These are phyloP conservation scores for Neocucurbitaria cava DNA, from an alignment of 2,329 filamentous ascomycete genomes.

Conservation along the genomic window DNA sequence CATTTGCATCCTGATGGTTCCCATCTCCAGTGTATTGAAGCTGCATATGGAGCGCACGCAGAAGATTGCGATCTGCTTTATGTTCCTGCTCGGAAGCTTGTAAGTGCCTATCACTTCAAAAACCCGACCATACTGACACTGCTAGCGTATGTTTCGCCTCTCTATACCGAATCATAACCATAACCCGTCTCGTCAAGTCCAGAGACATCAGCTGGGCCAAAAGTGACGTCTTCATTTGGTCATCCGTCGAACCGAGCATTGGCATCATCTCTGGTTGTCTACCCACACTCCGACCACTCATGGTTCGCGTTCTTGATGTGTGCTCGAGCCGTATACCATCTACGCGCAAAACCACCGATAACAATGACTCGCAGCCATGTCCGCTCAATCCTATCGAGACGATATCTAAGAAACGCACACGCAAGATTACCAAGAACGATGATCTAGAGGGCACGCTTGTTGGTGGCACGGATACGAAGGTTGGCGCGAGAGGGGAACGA, in stretches of 20 bases:
- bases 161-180: slow-evolving; percentile 35
- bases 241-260: slow-evolving; percentile 30
- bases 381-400: slow-evolving; percentile 25
- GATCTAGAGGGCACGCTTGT: slow-evolving; percentile 18
- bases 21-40: slow-evolving; percentile 13
- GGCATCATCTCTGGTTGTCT: slow-evolving; percentile 38
- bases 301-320: slow-evolving; percentile 16
- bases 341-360: slow-evolving; percentile 10
- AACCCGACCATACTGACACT: slow-evolving; percentile 4
- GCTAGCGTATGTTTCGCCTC: slow-evolving; percentile 33
- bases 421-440: slow-evolving; percentile 23
- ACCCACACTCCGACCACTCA: slow-evolving; percentile 28
- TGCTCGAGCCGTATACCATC: slow-evolving; percentile 20
- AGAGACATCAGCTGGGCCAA: slow-evolving; percentile 36
- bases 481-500: not conserved
- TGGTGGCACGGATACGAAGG: not conserved
- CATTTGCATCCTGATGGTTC: slow-evolving; percentile 19
- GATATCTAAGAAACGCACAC: slow-evolving; percentile 29
- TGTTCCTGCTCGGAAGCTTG: slow-evolving; percentile 36
- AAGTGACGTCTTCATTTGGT: slow-evolving; percentile 40
- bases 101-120: slow-evolving; percentile 18
- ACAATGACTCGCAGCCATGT: slow-evolving; percentile 8
- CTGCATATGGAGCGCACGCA: slow-evolving; percentile 25
- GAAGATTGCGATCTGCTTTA: slow-evolving; percentile 31
- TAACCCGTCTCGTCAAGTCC: slow-evolving; percentile 21